Base-by-base conservation (phyloP, 2,329 filamentous ascomycete species). In the Polychaeton citri region DNA sequence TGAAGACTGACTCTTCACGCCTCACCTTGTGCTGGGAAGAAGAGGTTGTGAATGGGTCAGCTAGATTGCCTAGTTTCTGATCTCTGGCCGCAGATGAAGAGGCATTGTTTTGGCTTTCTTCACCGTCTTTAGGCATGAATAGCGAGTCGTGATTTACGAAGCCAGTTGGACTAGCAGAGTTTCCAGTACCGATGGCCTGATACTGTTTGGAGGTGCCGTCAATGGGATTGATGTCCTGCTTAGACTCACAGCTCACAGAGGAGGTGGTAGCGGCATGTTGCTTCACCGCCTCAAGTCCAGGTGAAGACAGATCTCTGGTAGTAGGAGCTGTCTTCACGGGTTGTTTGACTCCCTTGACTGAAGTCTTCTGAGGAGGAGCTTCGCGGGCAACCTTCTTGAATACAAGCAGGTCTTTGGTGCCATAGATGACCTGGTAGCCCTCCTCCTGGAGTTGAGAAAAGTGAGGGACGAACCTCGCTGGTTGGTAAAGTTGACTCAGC, bases 391-490 rank as follows among this genome's bases (percentile, higher is more conserved):
- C 66, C 54, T 79, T 77, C 43, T 74, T 74, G 49, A 82, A 79
- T 3, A 84, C 68, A 18, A 83, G 63, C 4, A 81, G 63, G 43
- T 82, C 69, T 5, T 69, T 69, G 33, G 65, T 65, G 2, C 76
- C 77, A 2, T 76, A 74, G 2, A 77, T 68, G 26, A 81, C 74
- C 46, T 81, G 76, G 42, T 75, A 83, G 0, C 78, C 79, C 37
- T 78, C 64, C 0, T 63, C 60, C 40, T 76, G 66, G 2, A 81
- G 63, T 1, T 65, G 55, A 3, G 63, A 61, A 38, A 83, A 75
- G 44, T 81, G 66, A 3, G 76, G 68, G 9, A 81, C 65, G 55
- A 82, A 83, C 43, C 74, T 73, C 34, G 69, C 65, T 0, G 78
- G 76, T 41, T 78, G 70, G 0, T 72, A 70, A 13, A 83, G 62